These are phyloP conservation scores for Fraxinus platypoda DNA, from an alignment of 305 asterid genomes.

Conservation along the genomic window DNA sequence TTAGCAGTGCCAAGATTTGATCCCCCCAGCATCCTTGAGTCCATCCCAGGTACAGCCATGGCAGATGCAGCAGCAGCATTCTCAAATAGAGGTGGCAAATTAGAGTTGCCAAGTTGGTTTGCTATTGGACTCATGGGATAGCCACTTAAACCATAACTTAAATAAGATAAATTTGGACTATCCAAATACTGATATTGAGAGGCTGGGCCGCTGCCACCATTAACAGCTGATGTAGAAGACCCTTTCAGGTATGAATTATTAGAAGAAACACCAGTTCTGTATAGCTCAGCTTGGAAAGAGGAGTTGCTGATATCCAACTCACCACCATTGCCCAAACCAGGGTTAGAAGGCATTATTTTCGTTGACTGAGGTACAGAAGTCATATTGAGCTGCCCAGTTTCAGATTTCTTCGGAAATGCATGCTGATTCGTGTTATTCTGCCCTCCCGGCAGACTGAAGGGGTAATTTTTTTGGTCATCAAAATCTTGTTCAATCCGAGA, in stretches of 20 bases:
- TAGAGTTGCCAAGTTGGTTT: conserved; percentile 61
- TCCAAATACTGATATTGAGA: conserved; percentile 74
- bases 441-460: conserved; percentile 55
- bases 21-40: conserved; percentile 66
- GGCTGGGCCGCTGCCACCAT: conserved; percentile 45
- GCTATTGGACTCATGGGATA: conserved; percentile 79
- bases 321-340: conserved; percentile 40
- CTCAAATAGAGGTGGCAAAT: conserved; percentile 91
- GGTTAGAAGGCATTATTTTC: conserved; percentile 35
- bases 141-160: conserved; percentile 61
- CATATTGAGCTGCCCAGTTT: conserved; percentile 37
- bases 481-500: conserved; percentile 50
- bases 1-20: conserved; percentile 59
- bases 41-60: conserved; percentile 81
- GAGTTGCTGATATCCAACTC: conserved; percentile 40
- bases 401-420: conserved; percentile 48
- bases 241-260: conserved; percentile 56
- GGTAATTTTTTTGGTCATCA: conserved; percentile 57
- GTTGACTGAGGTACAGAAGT: conserved; percentile 33
- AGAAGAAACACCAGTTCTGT: conserved; percentile 44
- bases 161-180: conserved; percentile 67
- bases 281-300: conserved; percentile 47
- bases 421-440: conserved; percentile 61
- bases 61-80: conserved; percentile 96
- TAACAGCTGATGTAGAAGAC: conserved; percentile 45